Base-by-base conservation (phyloP, 2,329 filamentous ascomycete species). In the Cylindrodendrum hubeiense region DNA sequence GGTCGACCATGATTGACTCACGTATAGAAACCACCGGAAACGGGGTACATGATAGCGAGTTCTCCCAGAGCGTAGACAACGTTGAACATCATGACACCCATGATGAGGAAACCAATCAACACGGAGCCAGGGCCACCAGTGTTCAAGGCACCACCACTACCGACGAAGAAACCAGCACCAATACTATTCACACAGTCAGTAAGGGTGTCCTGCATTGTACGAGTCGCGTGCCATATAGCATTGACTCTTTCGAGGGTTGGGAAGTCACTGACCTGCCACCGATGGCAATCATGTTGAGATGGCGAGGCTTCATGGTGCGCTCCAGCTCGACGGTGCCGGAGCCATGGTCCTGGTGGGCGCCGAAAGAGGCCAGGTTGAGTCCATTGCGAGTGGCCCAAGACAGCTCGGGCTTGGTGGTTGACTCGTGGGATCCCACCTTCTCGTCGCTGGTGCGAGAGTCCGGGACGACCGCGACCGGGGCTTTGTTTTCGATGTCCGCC, bases 41-140 rank as follows among this genome's bases (percentile, higher is more conserved):
- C 83, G 1, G 72, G 72, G 60, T 75, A 75, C 72, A 74, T 74
- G 43, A 74, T 71, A 37, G 72, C 72, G 6, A 74, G 86, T 76
- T 89, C 87, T 59, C 87, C 87, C 21, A 89, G 83, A 56, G 89
- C 88, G 71, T 89, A 88, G 67, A 90, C 84, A 50, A 88, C 87
- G 69, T 87, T 86, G 72, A 89, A 86, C 77, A 89, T 86, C 86
- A 89, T 88, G 70, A 86, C 65, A 74, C 87, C 87, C 62, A 88
- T 85, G 61, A 89, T 86, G 17, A 84, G 63, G 70, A 89, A 89
- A 59, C 84, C 82, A 51, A 85, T 76, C 15, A 85, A 71, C 9
- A 85, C 71, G 50, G 80, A 81, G 2, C 75, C 83, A 26, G 83
- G 83, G 34, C 67, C 63, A 54, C 52, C 72, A 51, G 69, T 67